Conservation (phyloP, 129 eudicot genomes). For the Artemisia annua region DNA sequence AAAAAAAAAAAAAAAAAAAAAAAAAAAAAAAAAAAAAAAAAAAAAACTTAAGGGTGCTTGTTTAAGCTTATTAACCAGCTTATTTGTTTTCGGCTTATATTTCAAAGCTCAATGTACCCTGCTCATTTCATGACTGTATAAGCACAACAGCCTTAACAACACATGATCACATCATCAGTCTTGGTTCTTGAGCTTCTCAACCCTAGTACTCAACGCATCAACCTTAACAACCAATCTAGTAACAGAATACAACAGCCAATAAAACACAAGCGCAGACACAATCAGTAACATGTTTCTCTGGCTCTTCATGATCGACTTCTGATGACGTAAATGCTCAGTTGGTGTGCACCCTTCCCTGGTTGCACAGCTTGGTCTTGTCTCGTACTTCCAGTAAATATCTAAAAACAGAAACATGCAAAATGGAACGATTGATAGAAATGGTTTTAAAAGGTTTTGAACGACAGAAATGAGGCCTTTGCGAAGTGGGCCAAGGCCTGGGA, state of each 20-base stretch:
- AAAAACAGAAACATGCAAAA: conserved; percentile 67
- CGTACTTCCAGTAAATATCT: conserved; percentile 93
- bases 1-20: too few species aligned
- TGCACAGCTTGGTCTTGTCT: conserved; percentile 61
- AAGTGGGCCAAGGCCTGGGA: conserved; percentile 66
- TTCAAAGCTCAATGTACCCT: too few species aligned
- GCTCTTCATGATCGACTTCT: conserved; percentile 77
- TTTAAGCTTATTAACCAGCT: too few species aligned
- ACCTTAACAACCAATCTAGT: conserved; percentile 51
- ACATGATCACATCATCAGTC: conserved; percentile 27
- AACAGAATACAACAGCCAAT: conserved; percentile 69
- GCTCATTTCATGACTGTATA: too few species aligned
- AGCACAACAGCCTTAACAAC: too few species aligned
- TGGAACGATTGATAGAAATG: conserved; percentile 73
- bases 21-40: too few species aligned
- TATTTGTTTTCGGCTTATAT: too few species aligned
- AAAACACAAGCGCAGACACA: conserved; percentile 63
- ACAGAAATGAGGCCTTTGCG: conserved; percentile 68
- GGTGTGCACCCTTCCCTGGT: conserved; percentile 55
- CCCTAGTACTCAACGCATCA: conserved; percentile 57
- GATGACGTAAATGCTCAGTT: conserved; percentile 64
- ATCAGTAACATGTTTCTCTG: conserved; percentile 74
- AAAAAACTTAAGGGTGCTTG: too few species aligned
- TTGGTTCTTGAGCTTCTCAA: conserved; percentile 55
- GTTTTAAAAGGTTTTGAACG: conserved; percentile 62